phyloP scores from a whole-genome alignment of 176 grass and related monocot genomes.

The Aegilops umbellulata region DNA sequence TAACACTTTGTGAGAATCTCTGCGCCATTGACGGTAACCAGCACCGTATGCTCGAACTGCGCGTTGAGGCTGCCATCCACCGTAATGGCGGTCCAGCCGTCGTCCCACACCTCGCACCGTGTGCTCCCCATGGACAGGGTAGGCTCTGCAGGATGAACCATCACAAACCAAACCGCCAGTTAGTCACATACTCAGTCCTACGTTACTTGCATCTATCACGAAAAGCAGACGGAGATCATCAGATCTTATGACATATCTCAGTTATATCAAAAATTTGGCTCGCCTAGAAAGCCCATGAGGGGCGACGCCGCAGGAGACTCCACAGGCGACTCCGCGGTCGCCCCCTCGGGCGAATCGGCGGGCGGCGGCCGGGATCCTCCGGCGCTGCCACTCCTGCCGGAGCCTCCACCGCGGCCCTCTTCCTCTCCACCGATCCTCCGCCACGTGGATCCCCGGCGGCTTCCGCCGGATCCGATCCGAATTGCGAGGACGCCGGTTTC shows the following conservation, averaged over 20 bases:
- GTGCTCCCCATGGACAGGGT: conserved; percentile 74
- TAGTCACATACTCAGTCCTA: background rate
- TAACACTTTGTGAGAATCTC: conserved; percentile 64
- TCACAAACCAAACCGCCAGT: background rate
- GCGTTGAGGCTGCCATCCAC: conserved; percentile 63
- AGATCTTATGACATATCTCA: background rate
- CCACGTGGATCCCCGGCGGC: too few relatives aligned
- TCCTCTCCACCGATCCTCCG: too few relatives aligned
- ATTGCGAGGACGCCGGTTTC: too few relatives aligned
- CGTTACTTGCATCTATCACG: background rate
- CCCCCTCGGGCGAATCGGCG: too few relatives aligned
- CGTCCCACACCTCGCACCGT: conserved; percentile 58
- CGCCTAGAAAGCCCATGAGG: too few relatives aligned
- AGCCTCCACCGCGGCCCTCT: too few relatives aligned
- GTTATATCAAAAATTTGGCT: too few relatives aligned
- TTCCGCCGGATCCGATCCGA: too few relatives aligned
- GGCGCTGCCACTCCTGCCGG: too few relatives aligned
- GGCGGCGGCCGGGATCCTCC: too few relatives aligned
- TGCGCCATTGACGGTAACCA: conserved; percentile 52
- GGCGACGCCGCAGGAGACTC: too few relatives aligned
- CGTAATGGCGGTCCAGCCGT: conserved; percentile 82
- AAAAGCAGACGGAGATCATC: background rate
- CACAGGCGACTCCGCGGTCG: too few relatives aligned
- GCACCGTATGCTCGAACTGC: conserved; percentile 89
- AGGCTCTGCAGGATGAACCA: conserved; percentile 47